Evolutionary conservation across 495 filamentous ascomycete genomes (phyloP).

Genomic region (Platismatia glauca): DNA sequence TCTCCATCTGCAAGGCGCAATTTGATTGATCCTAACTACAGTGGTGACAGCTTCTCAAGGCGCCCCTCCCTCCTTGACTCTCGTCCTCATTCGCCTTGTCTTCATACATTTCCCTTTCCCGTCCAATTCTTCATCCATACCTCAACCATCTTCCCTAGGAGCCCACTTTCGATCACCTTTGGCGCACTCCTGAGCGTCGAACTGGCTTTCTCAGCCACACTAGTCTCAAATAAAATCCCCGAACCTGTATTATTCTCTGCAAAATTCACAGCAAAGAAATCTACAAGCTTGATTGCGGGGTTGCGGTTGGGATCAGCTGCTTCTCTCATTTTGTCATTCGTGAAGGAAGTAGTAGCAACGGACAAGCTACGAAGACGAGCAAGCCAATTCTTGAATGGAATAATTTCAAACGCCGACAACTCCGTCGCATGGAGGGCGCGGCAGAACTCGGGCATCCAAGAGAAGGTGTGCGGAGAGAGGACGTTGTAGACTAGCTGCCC

Average conservation of each 20-base stretch:
- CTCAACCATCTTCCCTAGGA: slow-evolving; percentile 11
- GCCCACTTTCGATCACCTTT: slow-evolving; percentile 7
- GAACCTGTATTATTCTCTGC: neutral
- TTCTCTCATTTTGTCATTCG: slow-evolving; percentile 22
- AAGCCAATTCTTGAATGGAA: slow-evolving; percentile 42
- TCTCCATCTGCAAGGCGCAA: no score
- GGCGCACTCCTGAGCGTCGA: slow-evolving; percentile 4
- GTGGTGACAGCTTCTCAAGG: no score
- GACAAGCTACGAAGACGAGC: slow-evolving; percentile 27
- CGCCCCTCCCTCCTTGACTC: no score
- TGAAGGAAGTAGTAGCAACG: neutral
- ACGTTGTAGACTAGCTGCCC: slow-evolving; percentile 45
- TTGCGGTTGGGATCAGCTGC: slow-evolving; percentile 38
- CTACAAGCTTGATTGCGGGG: slow-evolving; percentile 49
- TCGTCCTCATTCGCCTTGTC: no score
- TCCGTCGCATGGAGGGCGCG: slow-evolving; percentile 35
- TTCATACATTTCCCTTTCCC: neutral
- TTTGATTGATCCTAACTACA: no score
- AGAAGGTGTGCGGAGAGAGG: slow-evolving; percentile 40
- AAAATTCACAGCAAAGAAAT: slow-evolving; percentile 33
- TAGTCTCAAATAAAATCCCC: slow-evolving; percentile 7
- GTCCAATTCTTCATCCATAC: slow-evolving; percentile 16
- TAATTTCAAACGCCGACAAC: slow-evolving; percentile 36
- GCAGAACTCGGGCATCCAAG: slow-evolving; percentile 42
- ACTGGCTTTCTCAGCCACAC: slow-evolving; percentile 2